phyloP scores from a whole-genome alignment of 495 filamentous ascomycete species.

The Talaromyces thailandensis region DNA sequence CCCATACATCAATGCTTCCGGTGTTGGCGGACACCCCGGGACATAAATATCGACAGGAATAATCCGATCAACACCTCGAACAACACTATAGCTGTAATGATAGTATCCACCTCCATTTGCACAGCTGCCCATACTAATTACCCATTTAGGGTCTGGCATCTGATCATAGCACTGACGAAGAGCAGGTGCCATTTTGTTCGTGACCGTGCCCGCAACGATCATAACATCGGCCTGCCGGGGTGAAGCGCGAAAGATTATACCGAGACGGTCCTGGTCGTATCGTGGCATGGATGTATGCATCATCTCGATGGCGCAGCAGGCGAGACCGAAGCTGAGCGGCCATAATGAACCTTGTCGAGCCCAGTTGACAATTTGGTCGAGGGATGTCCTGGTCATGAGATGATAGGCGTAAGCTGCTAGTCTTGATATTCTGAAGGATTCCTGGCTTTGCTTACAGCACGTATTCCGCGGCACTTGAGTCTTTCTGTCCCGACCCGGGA shows the following conservation, averaged over 20 bases:
- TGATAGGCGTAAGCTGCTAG: background rate
- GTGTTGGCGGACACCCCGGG: conserved; percentile 82
- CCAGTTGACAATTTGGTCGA: conserved; percentile 82
- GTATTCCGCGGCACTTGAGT: background rate
- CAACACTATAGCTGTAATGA: conserved; percentile 86
- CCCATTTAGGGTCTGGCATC: conserved; percentile 92
- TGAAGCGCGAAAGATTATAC: conserved; percentile 90
- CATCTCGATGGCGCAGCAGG: conserved; percentile 92
- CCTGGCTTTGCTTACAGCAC: background rate
- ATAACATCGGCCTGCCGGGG: conserved; percentile 90
- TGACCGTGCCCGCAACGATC: conserved; percentile 88
- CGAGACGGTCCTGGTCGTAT: conserved; percentile 86
- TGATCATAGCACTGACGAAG: conserved; percentile 88
- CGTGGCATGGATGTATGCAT: conserved; percentile 91
- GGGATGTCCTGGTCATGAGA: conserved; percentile 51
- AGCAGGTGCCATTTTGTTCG: conserved; percentile 93
- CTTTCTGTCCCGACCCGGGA: background rate
- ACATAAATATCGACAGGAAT: conserved; percentile 92
- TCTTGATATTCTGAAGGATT: background rate
- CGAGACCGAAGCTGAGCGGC: conserved; percentile 90
- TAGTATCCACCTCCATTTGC: conserved; percentile 94
- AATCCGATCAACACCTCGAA: conserved; percentile 79
- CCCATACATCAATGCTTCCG: conserved; percentile 82
- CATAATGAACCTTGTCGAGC: conserved; percentile 81
- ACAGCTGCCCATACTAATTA: conserved; percentile 84